These are phyloP conservation scores for Sphagnum contortum DNA, from an alignment of 225 moss, liverwort and hornwort genomes.

Conservation along the genomic window DNA sequence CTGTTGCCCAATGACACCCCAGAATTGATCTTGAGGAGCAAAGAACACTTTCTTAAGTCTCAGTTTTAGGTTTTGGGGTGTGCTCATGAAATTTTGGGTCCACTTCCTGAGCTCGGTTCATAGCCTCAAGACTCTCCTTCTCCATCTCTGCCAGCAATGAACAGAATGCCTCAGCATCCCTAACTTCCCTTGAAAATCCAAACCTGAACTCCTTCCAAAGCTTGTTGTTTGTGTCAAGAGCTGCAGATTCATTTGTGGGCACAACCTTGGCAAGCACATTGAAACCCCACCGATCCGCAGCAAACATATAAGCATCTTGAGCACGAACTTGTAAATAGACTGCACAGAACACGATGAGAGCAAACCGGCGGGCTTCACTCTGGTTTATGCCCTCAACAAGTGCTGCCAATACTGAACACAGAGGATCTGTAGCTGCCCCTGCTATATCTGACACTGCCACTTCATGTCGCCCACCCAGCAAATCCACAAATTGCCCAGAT, in stretches of 20 bases:
- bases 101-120: conserved; percentile 63
- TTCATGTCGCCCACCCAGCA: conserved; percentile 57
- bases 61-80: background rate
- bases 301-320: conserved; percentile 87
- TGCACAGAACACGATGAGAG: conserved; percentile 83
- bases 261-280: conserved; percentile 64
- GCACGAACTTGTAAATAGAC: conserved; percentile 87
- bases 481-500: conserved; percentile 78
- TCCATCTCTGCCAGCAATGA: conserved; percentile 85
- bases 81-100: conserved; percentile 28
- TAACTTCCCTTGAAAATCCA: conserved; percentile 66
- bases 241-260: conserved; percentile 15
- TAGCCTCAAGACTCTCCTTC: conserved; percentile 68
- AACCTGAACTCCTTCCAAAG: conserved; percentile 86
- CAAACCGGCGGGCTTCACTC: conserved; percentile 66
- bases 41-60: too few species aligned
- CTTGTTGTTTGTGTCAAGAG: conserved; percentile 5
- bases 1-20: too few species aligned
- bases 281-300: conserved; percentile 87
- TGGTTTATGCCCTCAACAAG: conserved; percentile 85
- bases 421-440: conserved; percentile 68
- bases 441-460: conserved; percentile 56
- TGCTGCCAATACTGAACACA: conserved; percentile 58
- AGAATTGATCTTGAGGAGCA: too few species aligned
- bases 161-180: conserved; percentile 69